A percentile compares a stretch with the other conserved stretches of the same genome.
Conservation (phyloP, 2,329 filamentous ascomycete species). For the Penicillium rolfsii region DNA sequence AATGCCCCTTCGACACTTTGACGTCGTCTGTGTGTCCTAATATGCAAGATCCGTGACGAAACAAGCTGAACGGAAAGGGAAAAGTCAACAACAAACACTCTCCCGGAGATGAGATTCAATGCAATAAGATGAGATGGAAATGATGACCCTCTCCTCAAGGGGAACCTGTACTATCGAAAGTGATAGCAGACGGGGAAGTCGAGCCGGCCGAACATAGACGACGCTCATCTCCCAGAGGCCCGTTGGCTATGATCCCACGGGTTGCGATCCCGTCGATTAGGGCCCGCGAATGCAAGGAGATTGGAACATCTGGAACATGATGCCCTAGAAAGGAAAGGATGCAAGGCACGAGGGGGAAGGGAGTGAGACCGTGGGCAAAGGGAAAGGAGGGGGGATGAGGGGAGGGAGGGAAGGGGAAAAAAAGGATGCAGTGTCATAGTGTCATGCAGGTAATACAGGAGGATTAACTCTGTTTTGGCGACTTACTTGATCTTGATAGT, state of each 20-base stretch:
- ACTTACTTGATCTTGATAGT: constrained; percentile 33
- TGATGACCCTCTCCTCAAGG: neutral
- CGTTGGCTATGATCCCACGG: constrained; percentile 5
- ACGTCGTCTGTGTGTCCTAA: constrained; percentile 34
- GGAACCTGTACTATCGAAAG: constrained; percentile 6
- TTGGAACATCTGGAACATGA: constrained; percentile 23
- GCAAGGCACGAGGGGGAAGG: constrained; percentile 39
- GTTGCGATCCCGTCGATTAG: constrained; percentile 16
- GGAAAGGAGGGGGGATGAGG: constrained; percentile 24
- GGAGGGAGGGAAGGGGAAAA: constrained; percentile 9
- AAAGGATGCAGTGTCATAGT: neutral
- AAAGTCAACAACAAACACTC: constrained; percentile 42
- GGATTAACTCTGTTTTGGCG: constrained; percentile 20
- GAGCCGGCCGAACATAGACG: constrained; percentile 32
- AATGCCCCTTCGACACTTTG: constrained; percentile 20
- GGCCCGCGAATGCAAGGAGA: constrained; percentile 40
- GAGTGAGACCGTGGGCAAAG: constrained; percentile 33
- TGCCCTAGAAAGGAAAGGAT: constrained; percentile 35
- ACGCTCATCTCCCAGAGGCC: constrained; percentile 31
- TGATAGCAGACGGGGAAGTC: constrained; percentile 28
- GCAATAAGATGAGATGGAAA: neutral
- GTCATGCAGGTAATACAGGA: constrained; percentile 6
- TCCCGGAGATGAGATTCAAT: neutral
- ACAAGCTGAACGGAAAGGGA: constrained; percentile 27
- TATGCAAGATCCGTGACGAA: constrained; percentile 34